These are phyloP conservation scores for Dactylorhiza incarnata DNA, from an alignment of 106 monocot species.

Conservation along the genomic window DNA sequence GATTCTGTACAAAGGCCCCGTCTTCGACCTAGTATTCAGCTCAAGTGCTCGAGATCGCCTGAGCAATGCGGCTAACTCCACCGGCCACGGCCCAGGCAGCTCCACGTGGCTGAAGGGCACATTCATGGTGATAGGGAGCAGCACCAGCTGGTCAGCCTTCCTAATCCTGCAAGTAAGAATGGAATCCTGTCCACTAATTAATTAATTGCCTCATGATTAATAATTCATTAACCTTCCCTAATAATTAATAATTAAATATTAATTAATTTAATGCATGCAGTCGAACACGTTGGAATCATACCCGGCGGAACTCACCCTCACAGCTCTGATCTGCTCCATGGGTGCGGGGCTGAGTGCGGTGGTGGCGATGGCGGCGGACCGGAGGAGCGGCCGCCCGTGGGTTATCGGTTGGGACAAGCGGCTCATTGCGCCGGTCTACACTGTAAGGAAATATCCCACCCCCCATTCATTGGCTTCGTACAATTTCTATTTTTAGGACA, in stretches of 20 bases:
- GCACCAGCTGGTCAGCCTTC: conserved; percentile 53
- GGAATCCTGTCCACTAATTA: neutral
- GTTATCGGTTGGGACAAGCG: conserved; percentile 14
- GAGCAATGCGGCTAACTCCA: neutral
- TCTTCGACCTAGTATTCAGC: conserved; percentile 30
- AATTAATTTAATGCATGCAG: conserved; percentile 4
- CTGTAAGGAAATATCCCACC: neutral
- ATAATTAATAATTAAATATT: neutral
- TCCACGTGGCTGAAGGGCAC: conserved; percentile 45
- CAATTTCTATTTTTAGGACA: too few species aligned
- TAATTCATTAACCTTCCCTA: neutral
- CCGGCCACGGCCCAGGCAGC: conserved; percentile 3
- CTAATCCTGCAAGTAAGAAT: conserved; percentile 45
- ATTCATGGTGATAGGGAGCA: conserved; percentile 28
- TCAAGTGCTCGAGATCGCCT: conserved; percentile 11
- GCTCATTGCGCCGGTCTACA: conserved; percentile 9
- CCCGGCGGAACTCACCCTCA: conserved; percentile 13
- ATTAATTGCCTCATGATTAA: neutral
- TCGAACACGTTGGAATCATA: conserved; percentile 11
- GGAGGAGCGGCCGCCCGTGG: neutral
- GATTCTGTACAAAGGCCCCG: conserved; percentile 69
- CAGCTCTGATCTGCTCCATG: conserved; percentile 12
- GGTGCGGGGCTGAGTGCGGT: conserved; percentile 10
- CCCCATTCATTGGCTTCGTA: neutral
- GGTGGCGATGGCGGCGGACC: conserved; percentile 10